A percentile compares a stretch with the other conserved stretches of the same genome.
These are phyloP conservation scores for Vanrija sp. DNA, from an alignment of 1,284 basidiomycete genomes.

Conservation along the genomic window DNA sequence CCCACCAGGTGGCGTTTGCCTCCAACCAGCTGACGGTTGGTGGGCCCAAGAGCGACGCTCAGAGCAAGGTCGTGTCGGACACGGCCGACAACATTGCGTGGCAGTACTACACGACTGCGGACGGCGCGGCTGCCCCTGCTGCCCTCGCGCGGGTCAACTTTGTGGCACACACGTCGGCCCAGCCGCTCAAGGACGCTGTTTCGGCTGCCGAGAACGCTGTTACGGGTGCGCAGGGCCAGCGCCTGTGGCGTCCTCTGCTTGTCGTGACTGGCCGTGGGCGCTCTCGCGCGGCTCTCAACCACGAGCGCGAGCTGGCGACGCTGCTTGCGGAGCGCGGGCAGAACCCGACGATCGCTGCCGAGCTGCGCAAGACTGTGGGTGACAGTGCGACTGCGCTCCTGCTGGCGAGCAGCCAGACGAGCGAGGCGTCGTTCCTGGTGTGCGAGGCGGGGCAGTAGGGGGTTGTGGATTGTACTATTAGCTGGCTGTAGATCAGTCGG, in stretches of 20 bases:
- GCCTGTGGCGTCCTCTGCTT: conserved; percentile 55
- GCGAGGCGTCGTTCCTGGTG: conserved; percentile 62
- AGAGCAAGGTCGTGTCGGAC: conserved; percentile 40
- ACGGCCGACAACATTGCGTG: conserved; percentile 51
- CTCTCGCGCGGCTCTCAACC: conserved; percentile 60
- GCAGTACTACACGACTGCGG: conserved; percentile 37
- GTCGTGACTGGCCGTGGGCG: conserved; percentile 68
- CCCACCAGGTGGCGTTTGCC: conserved; percentile 41
- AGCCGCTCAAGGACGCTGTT: conserved; percentile 52
- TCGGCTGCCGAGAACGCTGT: conserved; percentile 55
- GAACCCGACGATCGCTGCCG: conserved; percentile 54
- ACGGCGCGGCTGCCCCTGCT: conserved; percentile 7
- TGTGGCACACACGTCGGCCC: conserved; percentile 27
- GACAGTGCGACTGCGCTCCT: conserved; percentile 73
- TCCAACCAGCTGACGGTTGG: conserved; percentile 43
- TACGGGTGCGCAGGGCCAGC: conserved; percentile 52
- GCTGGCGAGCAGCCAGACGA: conserved; percentile 53
- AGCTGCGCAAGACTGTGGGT: conserved; percentile 73
- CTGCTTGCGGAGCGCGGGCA: conserved; percentile 60
- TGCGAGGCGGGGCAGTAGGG: conserved; percentile 57
- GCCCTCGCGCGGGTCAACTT: conserved; percentile 34
- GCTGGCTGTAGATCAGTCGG: too few species aligned
- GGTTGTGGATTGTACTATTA: too few species aligned
- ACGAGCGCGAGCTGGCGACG: conserved; percentile 58
- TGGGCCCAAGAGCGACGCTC: conserved; percentile 27